Base-by-base conservation (phyloP, 306 rosid genomes). In the Dalbergia oliveri region DNA sequence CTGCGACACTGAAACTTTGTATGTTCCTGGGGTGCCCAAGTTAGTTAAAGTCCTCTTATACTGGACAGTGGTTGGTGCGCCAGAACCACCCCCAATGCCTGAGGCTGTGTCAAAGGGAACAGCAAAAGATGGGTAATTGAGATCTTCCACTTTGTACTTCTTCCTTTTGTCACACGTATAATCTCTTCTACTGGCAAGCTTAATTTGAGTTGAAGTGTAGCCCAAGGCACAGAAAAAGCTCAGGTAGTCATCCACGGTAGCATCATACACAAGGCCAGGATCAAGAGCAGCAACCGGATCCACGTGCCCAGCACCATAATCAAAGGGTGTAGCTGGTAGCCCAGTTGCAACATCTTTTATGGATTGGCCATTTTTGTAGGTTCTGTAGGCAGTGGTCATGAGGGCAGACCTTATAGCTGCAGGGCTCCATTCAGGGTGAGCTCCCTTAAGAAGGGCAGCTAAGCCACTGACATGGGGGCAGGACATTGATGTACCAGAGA, bases 401-500 rank as follows among this genome's bases (percentile, higher is more conserved):
- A 95, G 91, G 31, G 99, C 99, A 11, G 99, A 95, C 84, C 72
- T 89, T 74, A 95, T 90, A 47, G 91, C 92, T 11, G 97, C 97
- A 35, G 99, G 97, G 75, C 93, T 93, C 99, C 99, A 95, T 39
- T 90, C 96, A 3, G 87, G 91, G 77, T 90, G 94, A 73, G 86
- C 89, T 11, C 89, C 96, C 80, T 90, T 95, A 54, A 95, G 45
- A 54, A 93, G 86, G 53, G 98, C 96, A 6, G 92, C 95, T 44
- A 95, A 73, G 4, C 99, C 99, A 79, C 97, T 90, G 13, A 95
- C 87, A 64, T 95, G 99, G 5, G 99, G 99, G 82, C 99, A 95
- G 6, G 99, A 91, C 99, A 95, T 95, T 74, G 99, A 95, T 65
- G 99, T 95, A 10, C 99, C 99, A 0, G 98, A 91, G 76, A 93